Percentiles rank a stretch among this genome's conserved stretches.
These are phyloP conservation scores for Microsporum canis DNA, from an alignment of 2,329 filamentous ascomycete species.

Conservation along the genomic window DNA sequence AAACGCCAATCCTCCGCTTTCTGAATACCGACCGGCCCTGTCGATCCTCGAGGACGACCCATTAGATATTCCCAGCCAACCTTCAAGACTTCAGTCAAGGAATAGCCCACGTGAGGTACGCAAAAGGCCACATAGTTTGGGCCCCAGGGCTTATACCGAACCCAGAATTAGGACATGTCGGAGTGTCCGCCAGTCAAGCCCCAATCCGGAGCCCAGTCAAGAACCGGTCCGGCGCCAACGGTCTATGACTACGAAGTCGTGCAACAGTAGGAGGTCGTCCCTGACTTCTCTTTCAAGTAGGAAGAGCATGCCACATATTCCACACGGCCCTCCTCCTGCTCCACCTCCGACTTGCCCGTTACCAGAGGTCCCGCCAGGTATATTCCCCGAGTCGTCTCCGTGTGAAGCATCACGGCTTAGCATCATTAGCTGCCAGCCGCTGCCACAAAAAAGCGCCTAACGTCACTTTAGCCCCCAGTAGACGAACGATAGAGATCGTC, in stretches of 20 bases:
- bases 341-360: slow-evolving; percentile 22
- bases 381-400: slow-evolving; percentile 24
- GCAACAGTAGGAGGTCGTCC: not conserved
- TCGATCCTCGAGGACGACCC: slow-evolving; percentile 5
- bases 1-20: not conserved
- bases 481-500: not conserved
- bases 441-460: not conserved
- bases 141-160: not conserved
- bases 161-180: not conserved
- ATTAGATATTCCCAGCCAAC: not conserved
- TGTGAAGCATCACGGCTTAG: slow-evolving; percentile 15
- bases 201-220: not conserved
- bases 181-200: not conserved
- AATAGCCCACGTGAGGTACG: not conserved
- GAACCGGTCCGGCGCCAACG: not conserved
- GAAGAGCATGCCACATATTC: slow-evolving; percentile 17
- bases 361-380: slow-evolving; percentile 16
- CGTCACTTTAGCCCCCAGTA: not conserved
- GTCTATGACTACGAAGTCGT: not conserved
- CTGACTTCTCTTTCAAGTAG: slow-evolving; percentile 9
- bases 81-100: not conserved
- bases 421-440: not conserved
- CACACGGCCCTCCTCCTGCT: slow-evolving; percentile 18
- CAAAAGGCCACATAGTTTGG: not conserved
- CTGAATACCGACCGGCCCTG: slow-evolving; percentile 6